Conservation (phyloP, 2,329 filamentous ascomycete genomes). For the Fusarium irregulare region DNA sequence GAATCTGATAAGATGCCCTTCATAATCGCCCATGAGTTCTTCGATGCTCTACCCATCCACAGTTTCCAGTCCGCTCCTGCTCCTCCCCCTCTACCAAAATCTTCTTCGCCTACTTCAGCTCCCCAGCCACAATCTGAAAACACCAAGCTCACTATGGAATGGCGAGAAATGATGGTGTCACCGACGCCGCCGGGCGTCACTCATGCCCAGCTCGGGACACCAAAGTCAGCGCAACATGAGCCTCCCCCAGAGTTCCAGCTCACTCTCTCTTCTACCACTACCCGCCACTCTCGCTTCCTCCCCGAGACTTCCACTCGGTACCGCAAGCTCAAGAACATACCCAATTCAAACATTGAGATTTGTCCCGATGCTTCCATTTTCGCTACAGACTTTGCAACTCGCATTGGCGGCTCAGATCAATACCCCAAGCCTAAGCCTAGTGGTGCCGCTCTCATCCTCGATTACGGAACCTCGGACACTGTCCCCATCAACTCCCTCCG, state of each 20-base stretch:
- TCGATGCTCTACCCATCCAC: conserved; percentile 96
- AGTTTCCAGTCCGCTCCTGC: conserved; percentile 81
- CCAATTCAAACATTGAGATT: conserved; percentile 84
- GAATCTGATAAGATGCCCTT: conserved; percentile 81
- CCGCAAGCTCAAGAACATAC: conserved; percentile 73
- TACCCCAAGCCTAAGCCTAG: conserved; percentile 71
- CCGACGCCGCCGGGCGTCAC: conserved; percentile 68
- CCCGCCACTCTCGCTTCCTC: conserved; percentile 85
- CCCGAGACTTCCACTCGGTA: conserved; percentile 86
- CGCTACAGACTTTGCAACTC: conserved; percentile 80
- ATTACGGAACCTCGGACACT: conserved; percentile 84
- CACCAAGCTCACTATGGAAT: conserved; percentile 66
- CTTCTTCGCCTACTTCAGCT: conserved; percentile 48
- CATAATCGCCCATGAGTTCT: conserved; percentile 97
- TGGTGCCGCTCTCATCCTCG: conserved; percentile 92
- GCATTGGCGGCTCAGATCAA: conserved; percentile 77
- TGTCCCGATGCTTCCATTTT: conserved; percentile 88
- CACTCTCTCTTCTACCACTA: conserved; percentile 77
- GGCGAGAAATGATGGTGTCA: conserved; percentile 85
- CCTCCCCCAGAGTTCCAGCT: conserved; percentile 86
- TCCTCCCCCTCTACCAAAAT: conserved; percentile 43
- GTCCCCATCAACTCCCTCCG: conserved; percentile 91
- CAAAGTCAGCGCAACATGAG: conserved; percentile 62
- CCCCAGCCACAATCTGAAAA: conserved; percentile 50
- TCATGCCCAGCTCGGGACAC: conserved; percentile 64